These are phyloP conservation scores for Pseudocercospora ulei DNA, from an alignment of 2,329 filamentous ascomycete genomes.

Conservation along the genomic window DNA sequence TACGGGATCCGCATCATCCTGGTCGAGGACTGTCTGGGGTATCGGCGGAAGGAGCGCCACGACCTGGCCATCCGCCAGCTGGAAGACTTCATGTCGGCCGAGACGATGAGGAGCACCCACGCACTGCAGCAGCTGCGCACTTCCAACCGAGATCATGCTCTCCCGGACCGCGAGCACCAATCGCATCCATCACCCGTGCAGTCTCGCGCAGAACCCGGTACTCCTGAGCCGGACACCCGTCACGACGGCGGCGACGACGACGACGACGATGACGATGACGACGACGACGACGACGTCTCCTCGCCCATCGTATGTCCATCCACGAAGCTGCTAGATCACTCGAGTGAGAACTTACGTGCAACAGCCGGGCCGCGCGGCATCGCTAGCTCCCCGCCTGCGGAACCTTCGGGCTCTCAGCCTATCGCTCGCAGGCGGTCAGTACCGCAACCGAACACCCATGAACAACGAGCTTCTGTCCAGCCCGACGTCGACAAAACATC, in stretches of 20 bases:
- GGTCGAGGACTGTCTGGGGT: conserved; percentile 81
- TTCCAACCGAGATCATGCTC: conserved; percentile 12
- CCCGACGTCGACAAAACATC: conserved; percentile 14
- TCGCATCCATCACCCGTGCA: background rate
- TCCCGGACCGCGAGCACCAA: conserved; percentile 15
- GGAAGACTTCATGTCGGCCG: conserved; percentile 63
- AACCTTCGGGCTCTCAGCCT: conserved; percentile 37
- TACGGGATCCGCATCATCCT: conserved; percentile 82
- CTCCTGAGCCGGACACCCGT: conserved; percentile 21
- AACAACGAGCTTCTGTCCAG: conserved; percentile 22
- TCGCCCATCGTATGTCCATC: conserved; percentile 21
- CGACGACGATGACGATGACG: conserved; percentile 19
- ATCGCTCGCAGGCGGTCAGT: conserved; percentile 16
- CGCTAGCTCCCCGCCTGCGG: conserved; percentile 26
- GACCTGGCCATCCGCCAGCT: conserved; percentile 60
- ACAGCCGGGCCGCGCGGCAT: conserved; percentile 19
- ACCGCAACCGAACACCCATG: conserved; percentile 11
- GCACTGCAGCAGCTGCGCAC: conserved; percentile 23
- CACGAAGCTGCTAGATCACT: conserved; percentile 12
- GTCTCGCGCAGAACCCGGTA: background rate
- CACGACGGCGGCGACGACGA: conserved; percentile 22
- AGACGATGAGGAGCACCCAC: conserved; percentile 51
- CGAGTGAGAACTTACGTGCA: conserved; percentile 20
- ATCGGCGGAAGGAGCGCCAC: conserved; percentile 59
- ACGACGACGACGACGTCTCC: conserved; percentile 20